Percentiles rank a stretch among this genome's conserved stretches.
Evolutionary conservation across 2,329 filamentous ascomycete genomes (phyloP).

Genomic region (Macrophomina tecta): DNA sequence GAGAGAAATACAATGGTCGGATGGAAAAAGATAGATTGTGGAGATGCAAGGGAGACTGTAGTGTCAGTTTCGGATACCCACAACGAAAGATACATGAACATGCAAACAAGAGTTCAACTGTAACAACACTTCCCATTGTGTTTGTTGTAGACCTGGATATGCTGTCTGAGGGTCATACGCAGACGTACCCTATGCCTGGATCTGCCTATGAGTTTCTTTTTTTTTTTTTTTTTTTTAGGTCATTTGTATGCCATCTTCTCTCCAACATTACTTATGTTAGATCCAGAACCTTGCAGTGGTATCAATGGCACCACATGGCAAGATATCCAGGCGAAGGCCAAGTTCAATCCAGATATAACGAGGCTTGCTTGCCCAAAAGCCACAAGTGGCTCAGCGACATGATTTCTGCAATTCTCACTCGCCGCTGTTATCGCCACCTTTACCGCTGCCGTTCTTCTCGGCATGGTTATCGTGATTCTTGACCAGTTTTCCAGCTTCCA

Average conservation of each 20-base stretch:
- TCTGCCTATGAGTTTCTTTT: not conserved
- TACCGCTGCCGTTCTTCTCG: not conserved
- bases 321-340: not conserved
- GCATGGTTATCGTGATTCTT: constrained; percentile 4
- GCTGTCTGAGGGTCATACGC: not conserved
- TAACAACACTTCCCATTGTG: constrained; percentile 3
- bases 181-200: constrained; percentile 2
- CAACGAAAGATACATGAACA: not conserved
- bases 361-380: not conserved
- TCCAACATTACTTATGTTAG: not conserved
- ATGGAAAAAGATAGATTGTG: not conserved
- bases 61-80: constrained; percentile 19
- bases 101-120: not conserved
- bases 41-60: constrained; percentile 2
- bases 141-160: not conserved
- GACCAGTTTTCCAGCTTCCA: constrained; percentile 38
- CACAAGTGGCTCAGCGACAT: no score
- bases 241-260: not conserved
- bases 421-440: not conserved
- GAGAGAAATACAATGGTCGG: no score
- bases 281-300: no score
- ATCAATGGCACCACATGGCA: not conserved
- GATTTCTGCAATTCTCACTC: not conserved
- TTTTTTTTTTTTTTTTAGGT: not conserved
- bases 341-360: not conserved